Conservation (phyloP, 2,329 filamentous ascomycete species). For the Geosmithia flava region DNA sequence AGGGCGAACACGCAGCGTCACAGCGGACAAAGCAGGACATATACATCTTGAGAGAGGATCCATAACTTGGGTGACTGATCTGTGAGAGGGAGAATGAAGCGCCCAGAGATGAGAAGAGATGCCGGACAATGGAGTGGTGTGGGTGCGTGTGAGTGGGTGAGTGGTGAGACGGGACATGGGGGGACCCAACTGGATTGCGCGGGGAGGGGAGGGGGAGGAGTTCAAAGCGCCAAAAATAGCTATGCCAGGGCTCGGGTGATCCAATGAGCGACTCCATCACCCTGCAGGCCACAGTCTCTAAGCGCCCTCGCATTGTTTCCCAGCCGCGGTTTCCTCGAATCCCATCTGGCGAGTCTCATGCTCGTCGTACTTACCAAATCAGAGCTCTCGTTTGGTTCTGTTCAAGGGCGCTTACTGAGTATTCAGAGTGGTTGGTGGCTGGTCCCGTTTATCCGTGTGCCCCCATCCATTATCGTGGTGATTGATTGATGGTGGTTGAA, state of each 20-base stretch:
- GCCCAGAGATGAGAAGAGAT: neutral
- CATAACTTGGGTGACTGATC: neutral
- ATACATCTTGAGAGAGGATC: neutral
- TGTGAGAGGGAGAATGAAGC: neutral
- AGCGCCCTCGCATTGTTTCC: slow-evolving; percentile 9
- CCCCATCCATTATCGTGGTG: no score
- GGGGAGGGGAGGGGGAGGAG: neutral
- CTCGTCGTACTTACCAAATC: slow-evolving; percentile 1
- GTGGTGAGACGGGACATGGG: slow-evolving; percentile 5
- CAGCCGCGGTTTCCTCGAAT: neutral
- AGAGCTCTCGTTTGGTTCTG: neutral
- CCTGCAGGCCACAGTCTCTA: slow-evolving; percentile 12
- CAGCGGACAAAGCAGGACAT: neutral
- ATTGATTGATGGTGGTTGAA: no score
- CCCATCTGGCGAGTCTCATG: neutral
- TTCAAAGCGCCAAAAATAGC: slow-evolving; percentile 2
- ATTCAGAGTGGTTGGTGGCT: neutral
- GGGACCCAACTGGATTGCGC: slow-evolving; percentile 1
- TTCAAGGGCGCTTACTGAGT: neutral
- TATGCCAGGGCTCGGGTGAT: slow-evolving; percentile 3
- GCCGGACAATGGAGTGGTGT: neutral
- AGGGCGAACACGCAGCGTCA: neutral
- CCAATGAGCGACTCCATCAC: slow-evolving; percentile 18
- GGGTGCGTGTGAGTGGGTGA: slow-evolving; percentile 1
- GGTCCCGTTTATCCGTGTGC: no score